phyloP scores from a whole-genome alignment of 2,329 filamentous ascomycete genomes.

The Colletotrichum destructivum region DNA sequence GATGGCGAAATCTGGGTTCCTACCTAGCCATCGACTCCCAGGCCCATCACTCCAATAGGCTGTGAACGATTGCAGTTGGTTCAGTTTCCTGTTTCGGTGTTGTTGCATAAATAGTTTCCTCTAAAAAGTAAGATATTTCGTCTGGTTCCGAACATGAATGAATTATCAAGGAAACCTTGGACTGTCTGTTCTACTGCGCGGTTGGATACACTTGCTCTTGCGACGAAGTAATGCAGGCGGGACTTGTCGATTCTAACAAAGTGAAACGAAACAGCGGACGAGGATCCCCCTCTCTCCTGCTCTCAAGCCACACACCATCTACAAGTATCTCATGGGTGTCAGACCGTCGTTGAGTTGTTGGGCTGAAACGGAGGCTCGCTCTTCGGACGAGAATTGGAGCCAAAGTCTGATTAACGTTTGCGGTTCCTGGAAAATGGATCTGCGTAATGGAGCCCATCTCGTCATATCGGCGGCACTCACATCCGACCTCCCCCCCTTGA shows the following conservation, averaged over 20 bases:
- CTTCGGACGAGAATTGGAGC: conserved; percentile 10
- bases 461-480: conserved; percentile 15
- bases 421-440: conserved; percentile 10
- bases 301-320: conserved; percentile 18
- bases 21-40: too few species aligned
- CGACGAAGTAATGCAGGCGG: background rate
- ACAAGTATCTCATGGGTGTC: background rate
- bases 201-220: too few species aligned
- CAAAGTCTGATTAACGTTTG: background rate
- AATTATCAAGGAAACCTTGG: background rate
- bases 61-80: too few species aligned
- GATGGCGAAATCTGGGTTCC: too few species aligned
- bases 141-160: background rate
- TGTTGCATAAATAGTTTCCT: background rate
- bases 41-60: too few species aligned
- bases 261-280: conserved; percentile 33
- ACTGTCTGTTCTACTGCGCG: background rate
- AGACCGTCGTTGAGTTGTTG: conserved; percentile 22
- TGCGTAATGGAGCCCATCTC: background rate
- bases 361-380: conserved; percentile 21
- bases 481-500: background rate
- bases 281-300: background rate
- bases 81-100: background rate
- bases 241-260: conserved; percentile 6
- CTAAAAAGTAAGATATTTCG: background rate